Base-by-base conservation (phyloP, 2,329 filamentous ascomycete species). In the Phoma herbarum region DNA sequence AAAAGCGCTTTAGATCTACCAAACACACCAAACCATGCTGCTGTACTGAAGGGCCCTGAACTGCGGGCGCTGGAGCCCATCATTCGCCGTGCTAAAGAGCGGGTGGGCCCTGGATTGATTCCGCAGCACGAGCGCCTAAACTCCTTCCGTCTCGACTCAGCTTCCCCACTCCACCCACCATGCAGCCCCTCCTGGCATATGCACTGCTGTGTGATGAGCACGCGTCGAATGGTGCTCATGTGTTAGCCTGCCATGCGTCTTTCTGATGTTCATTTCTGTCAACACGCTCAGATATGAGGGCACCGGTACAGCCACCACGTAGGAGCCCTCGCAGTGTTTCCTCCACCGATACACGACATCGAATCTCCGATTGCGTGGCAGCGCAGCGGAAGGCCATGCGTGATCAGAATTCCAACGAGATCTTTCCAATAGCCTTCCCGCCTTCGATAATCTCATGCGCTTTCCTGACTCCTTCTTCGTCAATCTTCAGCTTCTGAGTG, bases 171-270 rank as follows among this genome's bases (percentile, higher is more conserved):
- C 41, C 31, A n/a, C n/a, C 41, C 31, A n/a, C n/a, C n/a, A 47
- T 31, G 29, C 39, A 31, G 25, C 44, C 43, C 35, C 37, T 44
- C 37, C 3, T n/a, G n/a, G 11, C 47, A 29, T 26, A 47, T 60
- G 61, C 59, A 53, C 52, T 57, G 52, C 35, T 23, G 44, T 59
- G 57, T 63, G 59, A 61, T 54, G 37, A 31, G 51, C 60, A 62
- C 63, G 62, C 67, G 66, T 66, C 55, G 9, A 43, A 20, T 20
- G 22, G 12, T 55, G 47, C 62, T 71, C 66, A 70, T 68, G 62
- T 70, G 66, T 49, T 41, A 25, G 16, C 41, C 25, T 6, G 3
- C 22, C 33, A 14, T 43, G 45, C 47, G n/a, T 22, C 10, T 18
- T 18, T 14, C 2, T 35, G 8, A 14, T 35, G 29, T 33, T 33